Evolutionary conservation across 495 filamentous ascomycete genomes (phyloP), one percentile per base, ranked within the genome.

Genomic region (Xylaria palmicola): DNA sequence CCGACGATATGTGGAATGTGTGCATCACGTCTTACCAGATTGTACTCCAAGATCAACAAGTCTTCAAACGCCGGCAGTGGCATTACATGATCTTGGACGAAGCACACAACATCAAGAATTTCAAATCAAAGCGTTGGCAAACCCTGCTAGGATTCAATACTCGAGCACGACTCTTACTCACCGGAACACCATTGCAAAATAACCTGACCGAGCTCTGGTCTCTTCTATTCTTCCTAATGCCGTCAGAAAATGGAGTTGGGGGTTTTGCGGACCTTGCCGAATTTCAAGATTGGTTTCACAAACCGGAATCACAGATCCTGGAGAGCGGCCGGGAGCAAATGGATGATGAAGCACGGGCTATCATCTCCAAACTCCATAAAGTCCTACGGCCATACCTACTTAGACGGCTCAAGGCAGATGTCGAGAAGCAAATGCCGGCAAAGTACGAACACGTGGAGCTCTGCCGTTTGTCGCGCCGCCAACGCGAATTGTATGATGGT

Each of bases 71-170:
- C 54, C 84, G 91, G n/a, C 83, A 82, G 40, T 99, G 95, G 95
- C 92, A 97, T 72, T 99, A 97, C 75, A 92, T 99, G 86, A 89
- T 99, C 60, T 85, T 99, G 15, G 95, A 99, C 71, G 95, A 99
- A 77, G 95, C 95, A 1, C 95, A 99, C 73, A 98, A 98, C 72
- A 99, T 99, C 81, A 98, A 98, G 73, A 99, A 99, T 71, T 98
- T 97, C 80, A 91, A 93, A 64, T 96, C 93, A 0, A 92, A 96
- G 72, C 81, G 93, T 60, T 99, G 94, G 94, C 93, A 98, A 71
- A 91, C 90, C 0, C 79, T 99, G 50, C 84, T 99, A 6, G 94
- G 87, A 0, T 95, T 98, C 75, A 89, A 91, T 62, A 97, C 93
- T 3, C 85, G 87, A 47, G 88, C 92, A 22, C 84, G 95, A 22